Conservation (phyloP, 1,284 basidiomycete species). For the Trichosporon asahii region DNA sequence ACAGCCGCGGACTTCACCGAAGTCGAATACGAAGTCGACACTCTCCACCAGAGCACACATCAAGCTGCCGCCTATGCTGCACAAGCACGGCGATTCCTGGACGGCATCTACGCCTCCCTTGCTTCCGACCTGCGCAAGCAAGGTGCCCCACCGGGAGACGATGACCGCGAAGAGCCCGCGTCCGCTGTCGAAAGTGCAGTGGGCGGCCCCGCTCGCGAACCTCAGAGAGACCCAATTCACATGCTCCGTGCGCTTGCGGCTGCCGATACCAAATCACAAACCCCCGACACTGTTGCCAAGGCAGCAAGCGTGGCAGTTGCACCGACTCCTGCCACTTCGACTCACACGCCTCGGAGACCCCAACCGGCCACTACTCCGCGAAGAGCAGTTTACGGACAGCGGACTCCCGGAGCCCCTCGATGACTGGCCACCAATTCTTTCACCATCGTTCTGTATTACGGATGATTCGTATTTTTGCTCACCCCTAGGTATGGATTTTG, state of each 20-base stretch:
- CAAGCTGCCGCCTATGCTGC: slow-evolving; percentile 46
- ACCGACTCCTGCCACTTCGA: neutral
- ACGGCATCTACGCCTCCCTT: slow-evolving; percentile 50
- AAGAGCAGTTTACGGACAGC: slow-evolving; percentile 19
- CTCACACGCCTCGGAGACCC: slow-evolving; percentile 8
- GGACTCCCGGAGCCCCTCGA: neutral
- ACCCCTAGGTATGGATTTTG: neutral
- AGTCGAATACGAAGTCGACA: slow-evolving; percentile 51
- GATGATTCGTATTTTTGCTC: slow-evolving; percentile 15
- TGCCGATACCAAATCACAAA: slow-evolving; percentile 36
- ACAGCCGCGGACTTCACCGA: slow-evolving; percentile 40
- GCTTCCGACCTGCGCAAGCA: slow-evolving; percentile 40
- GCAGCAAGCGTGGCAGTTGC: slow-evolving; percentile 31
- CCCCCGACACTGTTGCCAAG: slow-evolving; percentile 35
- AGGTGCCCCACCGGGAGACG: slow-evolving; percentile 19
- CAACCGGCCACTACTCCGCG: slow-evolving; percentile 9
- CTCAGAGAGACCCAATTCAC: slow-evolving; percentile 39
- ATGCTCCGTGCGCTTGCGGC: slow-evolving; percentile 45
- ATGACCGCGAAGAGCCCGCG: slow-evolving; percentile 34
- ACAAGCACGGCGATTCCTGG: slow-evolving; percentile 47
- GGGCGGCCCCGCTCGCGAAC: neutral
- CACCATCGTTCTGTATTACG: neutral
- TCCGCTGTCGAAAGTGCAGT: slow-evolving; percentile 29
- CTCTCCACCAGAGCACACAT: slow-evolving; percentile 44
- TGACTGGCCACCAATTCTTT: too few relatives aligned